Conservation (phyloP, 129 eudicot genomes). For the Lonicera japonica region DNA sequence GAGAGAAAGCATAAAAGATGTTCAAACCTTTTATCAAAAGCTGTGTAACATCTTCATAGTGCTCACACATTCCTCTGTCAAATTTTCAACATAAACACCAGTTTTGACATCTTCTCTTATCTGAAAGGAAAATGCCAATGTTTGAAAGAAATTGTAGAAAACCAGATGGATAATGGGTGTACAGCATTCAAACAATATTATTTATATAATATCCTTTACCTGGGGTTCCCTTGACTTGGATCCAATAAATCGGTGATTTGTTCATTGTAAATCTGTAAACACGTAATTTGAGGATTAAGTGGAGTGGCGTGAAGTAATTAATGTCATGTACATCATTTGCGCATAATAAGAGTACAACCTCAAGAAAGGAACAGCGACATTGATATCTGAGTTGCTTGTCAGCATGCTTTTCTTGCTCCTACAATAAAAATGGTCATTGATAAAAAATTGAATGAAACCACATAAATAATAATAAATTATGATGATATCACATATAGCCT, state of each 20-base stretch:
- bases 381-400: conserved; percentile 78
- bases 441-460: no score
- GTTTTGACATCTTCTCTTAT: conserved; percentile 92
- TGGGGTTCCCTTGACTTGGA: conserved; percentile 75
- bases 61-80: conserved; percentile 78
- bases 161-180: no score
- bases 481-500: no score
- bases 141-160: not conserved
- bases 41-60: conserved; percentile 68
- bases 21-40: conserved; percentile 75
- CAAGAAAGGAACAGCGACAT: conserved; percentile 97
- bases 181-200: not conserved
- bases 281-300: conserved; percentile 12
- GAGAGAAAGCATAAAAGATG: conserved; percentile 3
- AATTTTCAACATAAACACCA: conserved; percentile 91
- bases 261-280: conserved; percentile 79
- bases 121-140: conserved; percentile 6
- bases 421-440: not conserved
- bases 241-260: conserved; percentile 92
- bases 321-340: not conserved
- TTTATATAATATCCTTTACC: conserved; percentile 25
- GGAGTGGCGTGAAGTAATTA: not conserved
- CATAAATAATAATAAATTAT: no score
- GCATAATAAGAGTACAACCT: conserved; percentile 34
- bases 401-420: conserved; percentile 82